Percentiles rank a stretch among this genome's conserved stretches.
These are phyloP conservation scores for Xylariomycetidae sp. DNA, from an alignment of 2,329 filamentous ascomycete genomes.

Conservation along the genomic window DNA sequence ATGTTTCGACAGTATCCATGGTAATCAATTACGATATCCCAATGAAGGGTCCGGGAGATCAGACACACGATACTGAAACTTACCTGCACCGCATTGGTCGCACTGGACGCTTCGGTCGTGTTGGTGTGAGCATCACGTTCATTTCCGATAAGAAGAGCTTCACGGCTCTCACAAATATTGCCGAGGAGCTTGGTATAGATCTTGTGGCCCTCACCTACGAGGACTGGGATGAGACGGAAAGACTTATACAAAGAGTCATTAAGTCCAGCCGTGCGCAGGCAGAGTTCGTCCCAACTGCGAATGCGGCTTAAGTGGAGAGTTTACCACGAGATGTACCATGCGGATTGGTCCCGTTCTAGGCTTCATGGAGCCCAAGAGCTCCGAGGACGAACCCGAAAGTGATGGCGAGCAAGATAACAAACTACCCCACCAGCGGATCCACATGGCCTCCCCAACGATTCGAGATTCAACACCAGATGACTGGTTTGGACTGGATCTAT, in stretches of 20 bases:
- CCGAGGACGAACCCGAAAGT: too few relatives aligned
- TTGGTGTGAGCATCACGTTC: constrained; percentile 93
- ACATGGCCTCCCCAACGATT: too few relatives aligned
- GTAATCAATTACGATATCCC: constrained; percentile 96
- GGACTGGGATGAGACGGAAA: constrained; percentile 89
- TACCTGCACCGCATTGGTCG: constrained; percentile 97
- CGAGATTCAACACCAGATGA: too few relatives aligned
- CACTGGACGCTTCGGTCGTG: constrained; percentile 92
- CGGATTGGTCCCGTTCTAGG: constrained; percentile 7
- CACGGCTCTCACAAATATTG: constrained; percentile 74
- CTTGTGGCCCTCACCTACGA: constrained; percentile 76
- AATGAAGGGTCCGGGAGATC: constrained; percentile 70
- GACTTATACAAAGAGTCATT: constrained; percentile 74
- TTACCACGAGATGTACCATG: not conserved
- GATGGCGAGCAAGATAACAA: too few relatives aligned
- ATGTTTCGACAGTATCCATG: constrained; percentile 87
- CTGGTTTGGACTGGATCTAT: too few relatives aligned
- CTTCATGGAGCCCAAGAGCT: constrained; percentile 3
- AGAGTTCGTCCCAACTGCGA: constrained; percentile 40
- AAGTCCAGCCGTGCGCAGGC: constrained; percentile 62
- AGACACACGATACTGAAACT: constrained; percentile 85
- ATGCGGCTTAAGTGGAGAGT: constrained; percentile 8
- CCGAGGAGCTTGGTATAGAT: constrained; percentile 72
- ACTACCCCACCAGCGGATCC: too few relatives aligned
- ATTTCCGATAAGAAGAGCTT: constrained; percentile 83